Percentiles rank a stretch among this genome's conserved stretches.
Evolutionary conservation across 768 basidiomycete species (phyloP).

Genomic region (Zangia roseola): DNA sequence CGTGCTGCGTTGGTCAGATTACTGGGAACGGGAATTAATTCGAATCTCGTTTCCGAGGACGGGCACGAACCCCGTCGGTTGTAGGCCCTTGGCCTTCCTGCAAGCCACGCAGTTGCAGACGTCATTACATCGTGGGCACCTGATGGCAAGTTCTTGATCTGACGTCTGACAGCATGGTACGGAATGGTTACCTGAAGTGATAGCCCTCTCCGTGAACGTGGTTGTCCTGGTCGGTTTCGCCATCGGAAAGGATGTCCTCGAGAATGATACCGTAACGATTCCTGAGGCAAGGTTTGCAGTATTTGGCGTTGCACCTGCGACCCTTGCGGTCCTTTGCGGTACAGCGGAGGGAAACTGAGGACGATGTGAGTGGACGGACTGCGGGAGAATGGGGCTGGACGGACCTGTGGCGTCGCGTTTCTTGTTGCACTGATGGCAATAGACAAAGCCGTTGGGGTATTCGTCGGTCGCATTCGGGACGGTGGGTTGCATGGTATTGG

Average conservation of each 20-base stretch:
- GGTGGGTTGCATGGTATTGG: conserved; percentile 12
- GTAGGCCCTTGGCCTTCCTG: conserved; percentile 60
- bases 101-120: conserved; percentile 68
- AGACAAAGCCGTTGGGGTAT: conserved; percentile 41
- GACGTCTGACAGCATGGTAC: conserved; percentile 2
- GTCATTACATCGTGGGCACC: conserved; percentile 68
- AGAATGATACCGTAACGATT: conserved; percentile 54
- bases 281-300: conserved; percentile 64
- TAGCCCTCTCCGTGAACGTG: conserved; percentile 38
- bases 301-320: conserved; percentile 54
- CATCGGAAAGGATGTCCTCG: conserved; percentile 44
- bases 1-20: conserved; percentile 39
- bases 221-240: conserved; percentile 23
- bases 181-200: conserved; percentile 49
- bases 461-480: conserved; percentile 24
- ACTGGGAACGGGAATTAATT: conserved; percentile 24
- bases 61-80: conserved; percentile 53
- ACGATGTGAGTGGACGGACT: conserved; percentile 6
- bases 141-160: conserved; percentile 29
- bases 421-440: conserved; percentile 73
- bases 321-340: conserved; percentile 33
- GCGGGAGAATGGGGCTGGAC: conserved; percentile 12
- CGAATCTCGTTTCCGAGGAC: neutral
- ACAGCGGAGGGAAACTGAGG: conserved; percentile 37
- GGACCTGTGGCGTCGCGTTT: conserved; percentile 55